Conservation (phyloP, 2,329 filamentous ascomycete genomes). For the Phoma herbarum region DNA sequence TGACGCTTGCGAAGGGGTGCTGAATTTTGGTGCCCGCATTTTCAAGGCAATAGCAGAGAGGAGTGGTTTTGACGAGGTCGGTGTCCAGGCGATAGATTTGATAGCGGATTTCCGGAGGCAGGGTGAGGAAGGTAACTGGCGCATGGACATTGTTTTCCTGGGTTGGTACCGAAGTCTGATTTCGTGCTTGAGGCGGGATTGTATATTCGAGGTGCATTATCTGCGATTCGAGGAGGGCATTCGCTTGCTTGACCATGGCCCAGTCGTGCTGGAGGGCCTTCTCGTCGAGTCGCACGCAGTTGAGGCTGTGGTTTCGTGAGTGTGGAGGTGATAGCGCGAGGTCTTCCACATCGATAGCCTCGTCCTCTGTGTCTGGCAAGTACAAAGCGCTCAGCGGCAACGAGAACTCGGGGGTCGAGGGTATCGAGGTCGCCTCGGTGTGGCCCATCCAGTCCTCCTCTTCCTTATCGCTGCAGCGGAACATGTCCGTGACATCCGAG, state of each 20-base stretch:
- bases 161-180: background rate
- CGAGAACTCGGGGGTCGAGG: slow-evolving; percentile 35
- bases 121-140: slow-evolving; percentile 45
- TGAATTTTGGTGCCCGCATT: slow-evolving; percentile 49
- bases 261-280: slow-evolving; percentile 32
- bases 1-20: slow-evolving; percentile 50
- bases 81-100: slow-evolving; percentile 50
- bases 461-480: slow-evolving; percentile 27
- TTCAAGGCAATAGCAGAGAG: slow-evolving; percentile 54
- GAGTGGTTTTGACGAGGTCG: slow-evolving; percentile 46
- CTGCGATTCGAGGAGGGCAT: slow-evolving; percentile 22
- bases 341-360: slow-evolving; percentile 37
- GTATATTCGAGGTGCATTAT: slow-evolving; percentile 22
- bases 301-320: slow-evolving; percentile 35
- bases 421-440: slow-evolving; percentile 32
- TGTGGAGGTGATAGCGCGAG: slow-evolving; percentile 40
- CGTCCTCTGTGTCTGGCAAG: slow-evolving; percentile 40
- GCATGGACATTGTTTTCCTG: slow-evolving; percentile 5
- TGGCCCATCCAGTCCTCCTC: slow-evolving; percentile 30
- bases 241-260: slow-evolving; percentile 29
- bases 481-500: slow-evolving; percentile 29
- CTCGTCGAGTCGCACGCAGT: slow-evolving; percentile 25
- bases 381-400: slow-evolving; percentile 26
- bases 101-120: slow-evolving; percentile 50
- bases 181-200: slow-evolving; percentile 5